Evolutionary conservation across 2,329 filamentous ascomycete species (phyloP).

Genomic region (Rachicladosporium sp.): DNA sequence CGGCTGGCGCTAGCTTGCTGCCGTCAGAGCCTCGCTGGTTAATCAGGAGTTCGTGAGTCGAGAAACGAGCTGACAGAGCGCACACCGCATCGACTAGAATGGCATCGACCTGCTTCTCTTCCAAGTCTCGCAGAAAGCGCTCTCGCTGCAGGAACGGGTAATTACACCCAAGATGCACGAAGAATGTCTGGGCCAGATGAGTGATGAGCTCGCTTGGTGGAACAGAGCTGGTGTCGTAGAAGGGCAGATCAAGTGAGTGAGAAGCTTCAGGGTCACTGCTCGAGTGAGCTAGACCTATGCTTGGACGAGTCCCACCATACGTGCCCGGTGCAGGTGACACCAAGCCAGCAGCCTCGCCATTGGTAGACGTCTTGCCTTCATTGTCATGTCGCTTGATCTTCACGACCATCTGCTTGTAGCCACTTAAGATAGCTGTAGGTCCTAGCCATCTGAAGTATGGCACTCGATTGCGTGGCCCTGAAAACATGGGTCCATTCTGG

Average conservation of each 20-base stretch:
- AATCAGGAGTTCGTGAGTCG: constrained; percentile 42
- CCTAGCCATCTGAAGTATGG: constrained; percentile 88
- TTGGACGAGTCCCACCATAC: too few relatives aligned
- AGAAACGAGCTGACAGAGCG: constrained; percentile 70
- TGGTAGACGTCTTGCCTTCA: constrained; percentile 45
- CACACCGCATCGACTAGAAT: constrained; percentile 83
- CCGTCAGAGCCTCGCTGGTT: constrained; percentile 40
- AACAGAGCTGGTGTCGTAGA: constrained; percentile 63
- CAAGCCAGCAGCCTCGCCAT: constrained; percentile 20
- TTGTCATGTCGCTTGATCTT: constrained; percentile 56
- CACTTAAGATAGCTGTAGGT: constrained; percentile 79
- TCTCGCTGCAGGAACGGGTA: constrained; percentile 69
- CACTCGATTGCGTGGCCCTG: constrained; percentile 46
- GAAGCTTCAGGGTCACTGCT: constrained; percentile 28
- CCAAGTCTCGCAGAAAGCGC: constrained; percentile 61
- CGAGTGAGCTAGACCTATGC: background rate
- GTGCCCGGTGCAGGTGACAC: constrained; percentile 13
- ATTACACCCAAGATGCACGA: constrained; percentile 69
- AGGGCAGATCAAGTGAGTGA: constrained; percentile 40
- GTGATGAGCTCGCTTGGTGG: constrained; percentile 66
- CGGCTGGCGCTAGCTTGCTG: constrained; percentile 38
- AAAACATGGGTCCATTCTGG: constrained; percentile 14
- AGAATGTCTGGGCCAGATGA: constrained; percentile 68
- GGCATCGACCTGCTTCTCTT: constrained; percentile 68
- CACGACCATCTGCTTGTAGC: constrained; percentile 86